These are phyloP conservation scores for Nakaseomyces glabratus DNA, from an alignment of 1,139 yeast species.

Conservation along the genomic window DNA sequence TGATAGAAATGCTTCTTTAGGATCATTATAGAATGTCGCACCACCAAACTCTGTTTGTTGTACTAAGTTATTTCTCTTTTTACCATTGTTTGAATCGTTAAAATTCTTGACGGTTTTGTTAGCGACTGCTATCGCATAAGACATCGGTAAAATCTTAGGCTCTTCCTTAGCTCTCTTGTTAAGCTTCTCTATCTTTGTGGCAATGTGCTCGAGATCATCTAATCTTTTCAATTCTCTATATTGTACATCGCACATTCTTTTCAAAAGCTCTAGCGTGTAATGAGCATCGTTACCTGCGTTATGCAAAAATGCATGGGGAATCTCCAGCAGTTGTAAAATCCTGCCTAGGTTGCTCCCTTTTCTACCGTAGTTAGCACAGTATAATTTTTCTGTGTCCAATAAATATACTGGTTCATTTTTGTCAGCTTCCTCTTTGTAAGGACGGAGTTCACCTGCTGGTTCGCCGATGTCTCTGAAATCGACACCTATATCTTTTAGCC, in stretches of 20 bases:
- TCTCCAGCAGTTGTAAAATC: constrained; percentile 41
- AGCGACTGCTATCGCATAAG: constrained; percentile 21
- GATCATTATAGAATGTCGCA: constrained; percentile 20
- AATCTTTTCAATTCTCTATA: constrained; percentile 32
- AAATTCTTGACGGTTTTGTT: constrained; percentile 7
- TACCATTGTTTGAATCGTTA: constrained; percentile 9
- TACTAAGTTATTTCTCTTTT: constrained; percentile 17
- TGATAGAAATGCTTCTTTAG: constrained; percentile 15
- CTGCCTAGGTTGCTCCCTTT: constrained; percentile 44
- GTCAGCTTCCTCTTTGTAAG: not conserved
- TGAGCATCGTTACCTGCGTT: constrained; percentile 84
- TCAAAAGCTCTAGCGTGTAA: constrained; percentile 48
- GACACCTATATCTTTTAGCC: constrained; percentile 44
- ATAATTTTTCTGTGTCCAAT: constrained; percentile 49
- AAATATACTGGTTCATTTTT: constrained; percentile 12
- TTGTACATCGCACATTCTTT: constrained; percentile 48
- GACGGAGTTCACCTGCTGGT: not conserved
- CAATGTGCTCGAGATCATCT: constrained; percentile 26
- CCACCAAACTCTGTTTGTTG: constrained; percentile 31
- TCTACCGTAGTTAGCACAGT: constrained; percentile 37
- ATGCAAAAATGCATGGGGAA: constrained; percentile 59
- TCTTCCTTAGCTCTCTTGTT: constrained; percentile 22
- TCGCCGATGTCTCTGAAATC: constrained; percentile 32
- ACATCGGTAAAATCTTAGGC: constrained; percentile 27
- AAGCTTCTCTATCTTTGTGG: constrained; percentile 18